Base-by-base conservation (phyloP, 352 stramenopile genomes). In the Pythium sp. region DNA sequence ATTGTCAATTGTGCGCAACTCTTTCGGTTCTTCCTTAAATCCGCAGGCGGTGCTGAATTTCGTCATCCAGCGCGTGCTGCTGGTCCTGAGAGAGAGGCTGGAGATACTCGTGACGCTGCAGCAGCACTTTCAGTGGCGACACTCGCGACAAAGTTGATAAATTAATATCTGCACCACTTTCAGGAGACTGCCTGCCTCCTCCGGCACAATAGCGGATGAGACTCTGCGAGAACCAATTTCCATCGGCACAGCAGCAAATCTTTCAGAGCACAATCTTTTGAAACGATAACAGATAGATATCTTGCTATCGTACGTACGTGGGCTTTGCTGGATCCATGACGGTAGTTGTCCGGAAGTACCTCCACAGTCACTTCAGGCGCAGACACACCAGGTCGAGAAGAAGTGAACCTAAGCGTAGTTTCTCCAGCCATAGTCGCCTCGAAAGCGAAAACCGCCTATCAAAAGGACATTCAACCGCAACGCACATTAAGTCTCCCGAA, bases 321-420 rank as follows among this genome's bases (percentile, higher is more conserved):
- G 36, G 43, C 59, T 57, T 65, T 65, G 46, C 59, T 54, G 26
- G 43, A 65, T 22, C 41, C 28, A 7, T n/a, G 26, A 7, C 59
- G 41, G 15, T 46, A 65, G 18, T 46, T 65, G 20, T 22, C 26
- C 3, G 20, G n/a, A 28, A 54, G 28, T 26, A 65, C 59, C 4
- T 65, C 41, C 59, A 65, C 59, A 28, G 59, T 46, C 18, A 65
- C 43, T 36, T 58, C 59, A 24, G 57, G 9, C 12, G 32, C 12
- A n/a, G 59, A 58, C 5, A 14, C 43, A 6, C 18, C 15, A 57
- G 59, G 32, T 38, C 6, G 26, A 65, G 59, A 24, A 57, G 59
- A 15, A 15, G 30, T 14, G 28, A 65, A 57, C 59, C 6, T 36
- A 15, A 57, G 15, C 8, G 43, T 65, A 2, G 43, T 32, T 7